Evolutionary conservation across 2,329 filamentous ascomycete species (phyloP).

Genomic region (Tolypocladium album): DNA sequence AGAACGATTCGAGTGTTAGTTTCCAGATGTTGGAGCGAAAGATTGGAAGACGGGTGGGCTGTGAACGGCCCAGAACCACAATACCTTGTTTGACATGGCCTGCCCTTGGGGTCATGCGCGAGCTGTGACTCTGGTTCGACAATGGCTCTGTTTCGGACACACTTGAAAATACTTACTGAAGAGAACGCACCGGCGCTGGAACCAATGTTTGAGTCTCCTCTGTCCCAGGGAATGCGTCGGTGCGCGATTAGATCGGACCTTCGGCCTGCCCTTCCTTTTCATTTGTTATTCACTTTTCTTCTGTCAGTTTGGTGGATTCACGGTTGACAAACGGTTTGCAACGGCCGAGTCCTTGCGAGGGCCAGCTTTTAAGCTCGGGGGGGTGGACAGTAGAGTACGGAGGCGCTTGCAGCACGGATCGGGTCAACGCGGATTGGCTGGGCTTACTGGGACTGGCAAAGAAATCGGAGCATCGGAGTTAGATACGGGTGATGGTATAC

Average conservation of each 20-base stretch:
- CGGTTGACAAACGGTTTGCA: background rate
- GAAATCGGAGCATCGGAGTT: background rate
- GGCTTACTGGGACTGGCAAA: background rate
- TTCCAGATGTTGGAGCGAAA: background rate
- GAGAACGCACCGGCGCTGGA: background rate
- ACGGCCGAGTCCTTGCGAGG: background rate
- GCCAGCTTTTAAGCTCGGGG: background rate
- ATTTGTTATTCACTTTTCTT: background rate
- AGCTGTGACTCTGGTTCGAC: background rate
- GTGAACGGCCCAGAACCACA: background rate
- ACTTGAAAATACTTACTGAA: background rate
- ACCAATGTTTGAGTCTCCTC: background rate
- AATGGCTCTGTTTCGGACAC: background rate
- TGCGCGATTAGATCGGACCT: background rate
- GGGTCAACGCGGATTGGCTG: background rate
- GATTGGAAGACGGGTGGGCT: background rate
- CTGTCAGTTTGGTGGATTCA: background rate
- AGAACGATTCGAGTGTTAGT: background rate
- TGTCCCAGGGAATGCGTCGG: background rate
- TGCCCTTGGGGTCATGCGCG: background rate
- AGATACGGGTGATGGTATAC: slow-evolving; percentile 1
- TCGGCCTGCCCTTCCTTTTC: background rate
- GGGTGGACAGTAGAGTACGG: background rate
- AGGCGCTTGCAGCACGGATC: background rate
- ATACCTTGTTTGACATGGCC: background rate